These are phyloP conservation scores for Pseudocercospora cruenta DNA, from an alignment of 2,329 filamentous ascomycete species.

Conservation along the genomic window DNA sequence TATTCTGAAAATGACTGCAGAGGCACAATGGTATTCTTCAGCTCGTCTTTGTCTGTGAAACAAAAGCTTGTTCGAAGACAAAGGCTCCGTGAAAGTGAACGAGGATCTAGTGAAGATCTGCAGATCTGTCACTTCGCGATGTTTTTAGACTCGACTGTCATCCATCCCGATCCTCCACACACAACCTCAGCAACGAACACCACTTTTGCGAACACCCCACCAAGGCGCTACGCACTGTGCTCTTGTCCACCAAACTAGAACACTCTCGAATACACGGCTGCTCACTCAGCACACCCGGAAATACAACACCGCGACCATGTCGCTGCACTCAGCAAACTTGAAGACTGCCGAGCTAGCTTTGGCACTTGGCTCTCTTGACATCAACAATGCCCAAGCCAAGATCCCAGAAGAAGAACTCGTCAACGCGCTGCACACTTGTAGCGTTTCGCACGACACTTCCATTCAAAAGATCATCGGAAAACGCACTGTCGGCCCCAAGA, in stretches of 20 bases:
- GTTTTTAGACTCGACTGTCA: background rate
- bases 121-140: background rate
- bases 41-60: background rate
- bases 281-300: background rate
- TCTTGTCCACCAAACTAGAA: background rate
- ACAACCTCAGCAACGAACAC: background rate
- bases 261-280: background rate
- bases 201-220: background rate
- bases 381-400: background rate
- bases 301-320: background rate
- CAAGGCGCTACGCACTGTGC: background rate
- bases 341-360: background rate
- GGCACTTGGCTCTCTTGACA: background rate
- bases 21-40: background rate
- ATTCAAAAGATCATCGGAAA: background rate
- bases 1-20: background rate
- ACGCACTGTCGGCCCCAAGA: background rate
- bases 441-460: background rate
- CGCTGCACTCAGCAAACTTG: background rate
- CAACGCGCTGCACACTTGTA: background rate
- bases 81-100: background rate
- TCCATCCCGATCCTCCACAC: background rate
- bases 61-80: background rate
- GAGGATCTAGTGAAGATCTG: background rate
- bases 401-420: background rate